Conservation (phyloP, 2,329 filamentous ascomycete genomes). For the Claviceps humidiphila region DNA sequence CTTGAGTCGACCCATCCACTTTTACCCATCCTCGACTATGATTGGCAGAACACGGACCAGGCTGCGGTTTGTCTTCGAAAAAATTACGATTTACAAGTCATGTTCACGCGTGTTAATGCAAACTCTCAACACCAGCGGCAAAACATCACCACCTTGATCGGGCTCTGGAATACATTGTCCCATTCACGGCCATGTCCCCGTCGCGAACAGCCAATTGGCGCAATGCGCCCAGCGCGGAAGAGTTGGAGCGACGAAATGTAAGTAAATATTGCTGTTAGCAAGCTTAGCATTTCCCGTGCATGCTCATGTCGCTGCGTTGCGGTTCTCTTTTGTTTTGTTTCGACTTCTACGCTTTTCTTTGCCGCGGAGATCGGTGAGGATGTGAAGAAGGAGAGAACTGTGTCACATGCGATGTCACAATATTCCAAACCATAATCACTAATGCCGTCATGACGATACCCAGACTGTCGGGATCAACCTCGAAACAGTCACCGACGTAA, state of each 20-base stretch:
- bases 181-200: constrained; percentile 17
- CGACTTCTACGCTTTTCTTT: background rate
- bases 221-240: constrained; percentile 34
- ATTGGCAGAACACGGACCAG: too few species aligned
- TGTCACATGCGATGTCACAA: too few species aligned
- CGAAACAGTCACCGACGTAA: constrained; percentile 81
- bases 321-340: background rate
- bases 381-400: background rate
- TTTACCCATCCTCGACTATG: too few species aligned
- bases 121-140: background rate
- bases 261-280: constrained; percentile 7
- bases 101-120: too few species aligned
- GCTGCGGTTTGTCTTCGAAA: too few species aligned
- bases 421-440: background rate
- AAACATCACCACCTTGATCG: background rate
- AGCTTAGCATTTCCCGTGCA: background rate
- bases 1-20: too few species aligned
- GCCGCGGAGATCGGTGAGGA: too few species aligned
- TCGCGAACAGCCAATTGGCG: constrained; percentile 21
- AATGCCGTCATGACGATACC: background rate
- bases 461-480: constrained; percentile 77
- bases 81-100: too few species aligned
- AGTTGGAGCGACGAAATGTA: constrained; percentile 50
- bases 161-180: background rate
- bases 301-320: background rate